These are phyloP conservation scores for Magnaporthiopsis incrustans DNA, from an alignment of 2,329 filamentous ascomycete genomes.

Conservation along the genomic window DNA sequence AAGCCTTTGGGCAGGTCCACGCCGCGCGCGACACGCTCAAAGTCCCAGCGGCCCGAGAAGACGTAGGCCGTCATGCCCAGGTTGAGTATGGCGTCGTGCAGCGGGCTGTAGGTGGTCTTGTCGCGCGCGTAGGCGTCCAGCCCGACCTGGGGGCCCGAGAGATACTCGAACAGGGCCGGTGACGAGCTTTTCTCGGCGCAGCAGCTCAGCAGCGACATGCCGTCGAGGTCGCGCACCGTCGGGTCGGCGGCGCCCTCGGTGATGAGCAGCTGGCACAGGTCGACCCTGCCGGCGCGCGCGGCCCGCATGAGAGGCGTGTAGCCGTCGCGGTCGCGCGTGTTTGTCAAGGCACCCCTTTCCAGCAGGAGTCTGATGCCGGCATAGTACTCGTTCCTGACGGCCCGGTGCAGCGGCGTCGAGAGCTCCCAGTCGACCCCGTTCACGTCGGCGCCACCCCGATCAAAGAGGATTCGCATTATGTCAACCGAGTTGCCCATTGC, in stretches of 20 bases:
- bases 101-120: conserved; percentile 8
- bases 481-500: neutral
- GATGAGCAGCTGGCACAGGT: conserved; percentile 7
- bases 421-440: neutral
- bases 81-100: conserved; percentile 9
- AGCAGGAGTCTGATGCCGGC: conserved; percentile 6
- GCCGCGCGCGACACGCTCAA: neutral
- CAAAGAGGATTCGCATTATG: neutral
- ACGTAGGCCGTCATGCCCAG: conserved; percentile 4
- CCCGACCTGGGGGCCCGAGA: conserved; percentile 6
- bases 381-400: neutral
- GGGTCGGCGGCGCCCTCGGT: conserved; percentile 6
- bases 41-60: neutral
- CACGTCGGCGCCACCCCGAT: neutral
- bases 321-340: conserved; percentile 7
- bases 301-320: conserved; percentile 10
- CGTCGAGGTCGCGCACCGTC: conserved; percentile 1
- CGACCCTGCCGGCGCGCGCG: neutral
- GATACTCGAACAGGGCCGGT: conserved; percentile 11
- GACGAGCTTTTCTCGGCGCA: conserved; percentile 8
- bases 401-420: conserved; percentile 1
- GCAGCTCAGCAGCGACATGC: conserved; percentile 8
- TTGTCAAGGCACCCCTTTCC: neutral
- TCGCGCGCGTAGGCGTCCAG: conserved; percentile 12
- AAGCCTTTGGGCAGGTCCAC: conserved; percentile 1